Conservation (phyloP, 2,329 filamentous ascomycete species). For the Neonectria ditissima region DNA sequence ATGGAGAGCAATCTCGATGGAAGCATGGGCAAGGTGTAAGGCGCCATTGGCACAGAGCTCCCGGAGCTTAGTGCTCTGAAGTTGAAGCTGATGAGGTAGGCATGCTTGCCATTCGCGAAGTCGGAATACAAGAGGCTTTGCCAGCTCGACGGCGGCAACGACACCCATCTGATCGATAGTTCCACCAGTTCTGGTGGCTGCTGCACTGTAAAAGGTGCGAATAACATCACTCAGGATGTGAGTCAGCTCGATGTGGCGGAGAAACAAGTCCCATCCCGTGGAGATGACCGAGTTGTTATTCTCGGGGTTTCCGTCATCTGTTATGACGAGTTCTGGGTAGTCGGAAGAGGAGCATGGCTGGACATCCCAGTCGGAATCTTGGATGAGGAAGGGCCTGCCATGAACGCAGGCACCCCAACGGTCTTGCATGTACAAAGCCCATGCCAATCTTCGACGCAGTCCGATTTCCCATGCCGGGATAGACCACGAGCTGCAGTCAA, state of each 20-base stretch:
- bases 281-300: slow-evolving; percentile 57
- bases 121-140: slow-evolving; percentile 49
- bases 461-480: slow-evolving; percentile 73
- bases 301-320: slow-evolving; percentile 52
- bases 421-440: slow-evolving; percentile 75
- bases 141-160: slow-evolving; percentile 49
- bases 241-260: slow-evolving; percentile 62
- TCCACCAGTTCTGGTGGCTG: slow-evolving; percentile 46
- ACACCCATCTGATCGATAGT: slow-evolving; percentile 49
- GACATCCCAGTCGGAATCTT: slow-evolving; percentile 66
- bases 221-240: slow-evolving; percentile 64
- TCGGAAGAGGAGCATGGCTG: slow-evolving; percentile 50
- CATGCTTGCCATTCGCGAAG: slow-evolving; percentile 58
- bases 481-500: slow-evolving; percentile 72
- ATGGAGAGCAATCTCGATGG: slow-evolving; percentile 64
- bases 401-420: slow-evolving; percentile 70
- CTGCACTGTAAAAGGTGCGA: slow-evolving; percentile 59
- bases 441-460: slow-evolving; percentile 70
- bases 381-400: slow-evolving; percentile 67
- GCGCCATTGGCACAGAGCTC: slow-evolving; percentile 58
- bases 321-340: slow-evolving; percentile 53
- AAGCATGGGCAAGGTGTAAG: slow-evolving; percentile 63
- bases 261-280: slow-evolving; percentile 61
- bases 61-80: slow-evolving; percentile 56
- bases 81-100: slow-evolving; percentile 59